phyloP scores from a whole-genome alignment of 768 basidiomycete genomes.

The Leccinellum albellum region DNA sequence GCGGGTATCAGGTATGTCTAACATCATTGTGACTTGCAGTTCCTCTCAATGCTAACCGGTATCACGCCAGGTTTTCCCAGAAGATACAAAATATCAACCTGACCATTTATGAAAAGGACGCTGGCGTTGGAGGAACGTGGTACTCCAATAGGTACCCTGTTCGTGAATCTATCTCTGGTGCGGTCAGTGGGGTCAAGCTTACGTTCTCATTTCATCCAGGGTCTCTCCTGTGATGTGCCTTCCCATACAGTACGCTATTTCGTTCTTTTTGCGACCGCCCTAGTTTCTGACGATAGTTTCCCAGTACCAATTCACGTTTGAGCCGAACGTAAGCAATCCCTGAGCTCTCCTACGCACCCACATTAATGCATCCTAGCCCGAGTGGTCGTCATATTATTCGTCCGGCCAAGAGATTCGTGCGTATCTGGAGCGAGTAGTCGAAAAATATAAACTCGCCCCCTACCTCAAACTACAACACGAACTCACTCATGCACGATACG shows the following conservation, averaged over 20 bases:
- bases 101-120: constrained; percentile 55
- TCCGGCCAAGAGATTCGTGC: constrained; percentile 55
- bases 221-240: constrained; percentile 59
- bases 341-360: not conserved
- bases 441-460: constrained; percentile 50
- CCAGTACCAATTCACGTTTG: constrained; percentile 60
- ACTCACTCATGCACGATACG: constrained; percentile 47
- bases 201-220: constrained; percentile 27
- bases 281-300: not conserved
- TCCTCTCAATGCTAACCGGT: not conserved
- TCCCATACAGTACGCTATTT: constrained; percentile 44
- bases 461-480: constrained; percentile 57
- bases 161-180: constrained; percentile 15
- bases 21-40: not conserved
- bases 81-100: constrained; percentile 44
- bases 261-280: not conserved
- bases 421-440: constrained; percentile 51
- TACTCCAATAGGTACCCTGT: constrained; percentile 51
- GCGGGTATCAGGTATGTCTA: not conserved
- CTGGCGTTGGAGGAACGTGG: constrained; percentile 64
- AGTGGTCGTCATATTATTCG: constrained; percentile 59
- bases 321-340: constrained; percentile 39
- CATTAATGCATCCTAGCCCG: not conserved
- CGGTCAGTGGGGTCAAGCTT: not conserved
- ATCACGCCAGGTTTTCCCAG: not conserved